Base-by-base conservation (phyloP, 192 early-diverging fungal genomes). In the Coemansia umbellata region DNA sequence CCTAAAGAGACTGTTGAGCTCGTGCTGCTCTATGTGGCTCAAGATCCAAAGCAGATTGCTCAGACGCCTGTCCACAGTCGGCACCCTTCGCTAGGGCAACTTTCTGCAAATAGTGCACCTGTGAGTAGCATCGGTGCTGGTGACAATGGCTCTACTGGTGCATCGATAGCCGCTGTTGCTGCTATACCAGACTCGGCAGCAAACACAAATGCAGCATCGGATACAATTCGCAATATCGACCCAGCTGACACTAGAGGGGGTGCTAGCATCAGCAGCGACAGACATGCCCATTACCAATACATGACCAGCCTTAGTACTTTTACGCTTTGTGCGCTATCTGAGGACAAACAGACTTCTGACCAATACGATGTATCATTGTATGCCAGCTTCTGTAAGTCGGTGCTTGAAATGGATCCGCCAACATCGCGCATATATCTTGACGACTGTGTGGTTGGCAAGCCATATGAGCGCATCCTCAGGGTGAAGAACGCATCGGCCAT, bases 341-440 rank as follows among this genome's bases (percentile, higher is more conserved):
- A 60, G 14, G 58, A 32, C 54, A 26, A 45, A 15, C 43, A 27
- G 14, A 28, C 26, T 5, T 5, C 8, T 15, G 85, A 83, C 45
- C 68, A 73, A 50, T 73, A 87, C 14, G 82, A 78, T 0, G 74
- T 91, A 27, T 88, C 91, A 32, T 86, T 97, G 55, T 81, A 87
- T 31, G 87, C 92, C 0, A 85, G 87, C 11, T 87, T 91, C 23
- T 97, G 96, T 65, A 81, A 80, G n/a, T 93, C 92, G 8, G 83
- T 93, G 21, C 74, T 98, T 13, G 91, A 90, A 78, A 91, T 91
- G 47, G 93, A 98, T 60, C 86, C 95, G 65, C 85, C 86, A 5
- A 91, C 93, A 37, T 92, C 88, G 31, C 94, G 95, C 17, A 82
- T 98, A 19, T 85, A 84, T 47, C 91, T 98, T 67, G 92, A 98